phyloP scores from a whole-genome alignment of 2,329 filamentous ascomycete species.

The Neopestalotiopsis rosae region DNA sequence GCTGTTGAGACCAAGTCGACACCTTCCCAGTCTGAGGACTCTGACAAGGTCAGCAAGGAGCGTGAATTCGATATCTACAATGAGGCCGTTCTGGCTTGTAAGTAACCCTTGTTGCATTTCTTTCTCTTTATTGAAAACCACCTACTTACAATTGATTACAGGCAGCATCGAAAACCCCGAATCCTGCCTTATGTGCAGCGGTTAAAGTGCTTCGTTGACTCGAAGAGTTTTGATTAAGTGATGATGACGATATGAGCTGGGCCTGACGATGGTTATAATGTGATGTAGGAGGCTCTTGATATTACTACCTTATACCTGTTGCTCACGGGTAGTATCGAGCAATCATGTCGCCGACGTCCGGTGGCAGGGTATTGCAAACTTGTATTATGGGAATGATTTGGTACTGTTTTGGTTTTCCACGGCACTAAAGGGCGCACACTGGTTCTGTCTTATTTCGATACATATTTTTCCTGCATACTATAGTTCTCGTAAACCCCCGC shows the following conservation, averaged over 20 bases:
- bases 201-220: constrained; percentile 54
- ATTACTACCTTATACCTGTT: constrained; percentile 11
- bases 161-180: constrained; percentile 97
- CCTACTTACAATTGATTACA: constrained; percentile 44
- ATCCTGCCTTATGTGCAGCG: constrained; percentile 95
- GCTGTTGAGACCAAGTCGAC: constrained; percentile 56
- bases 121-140: not conserved
- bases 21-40: constrained; percentile 72
- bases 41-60: constrained; percentile 71
- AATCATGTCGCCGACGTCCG: not conserved
- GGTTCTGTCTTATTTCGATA: not conserved
- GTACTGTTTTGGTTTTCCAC: not conserved
- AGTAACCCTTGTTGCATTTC: constrained; percentile 42
- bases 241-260: constrained; percentile 18
- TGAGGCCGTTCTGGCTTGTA: constrained; percentile 86
- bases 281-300: constrained; percentile 9
- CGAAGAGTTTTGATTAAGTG: not conserved
- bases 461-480: constrained; percentile 5
- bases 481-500: not conserved
- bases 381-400: constrained; percentile 14
- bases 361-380: not conserved
- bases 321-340: constrained; percentile 10
- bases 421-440: not conserved
- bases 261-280: constrained; percentile 16
- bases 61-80: constrained; percentile 94